Evolutionary conservation across 345 rosid species (phyloP).

Genomic region (Dipteronia sinensis): DNA sequence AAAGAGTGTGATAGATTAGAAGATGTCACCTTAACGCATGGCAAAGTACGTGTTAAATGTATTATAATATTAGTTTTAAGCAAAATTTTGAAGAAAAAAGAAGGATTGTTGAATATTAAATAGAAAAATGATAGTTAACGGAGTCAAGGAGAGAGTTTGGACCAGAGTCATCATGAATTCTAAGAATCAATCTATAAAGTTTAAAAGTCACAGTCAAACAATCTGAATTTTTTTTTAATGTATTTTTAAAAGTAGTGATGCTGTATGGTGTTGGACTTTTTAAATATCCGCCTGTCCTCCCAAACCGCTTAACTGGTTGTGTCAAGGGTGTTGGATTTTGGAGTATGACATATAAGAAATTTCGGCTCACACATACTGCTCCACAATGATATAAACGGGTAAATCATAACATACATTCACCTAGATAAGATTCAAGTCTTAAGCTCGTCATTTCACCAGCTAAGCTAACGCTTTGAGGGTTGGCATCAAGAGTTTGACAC

Average conservation of each 20-base stretch:
- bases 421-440: too few species aligned
- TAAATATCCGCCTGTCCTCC: too few species aligned
- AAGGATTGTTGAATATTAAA: not conserved
- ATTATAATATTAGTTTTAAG: not conserved
- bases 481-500: too few species aligned
- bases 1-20: constrained; percentile 25
- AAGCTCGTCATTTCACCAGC: too few species aligned
- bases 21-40: constrained; percentile 42
- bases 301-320: too few species aligned
- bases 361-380: too few species aligned
- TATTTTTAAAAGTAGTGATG: not conserved
- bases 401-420: too few species aligned
- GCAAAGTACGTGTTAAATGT: constrained; percentile 22
- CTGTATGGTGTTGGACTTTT: too few species aligned
- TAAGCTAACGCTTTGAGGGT: too few species aligned
- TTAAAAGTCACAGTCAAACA: constrained; percentile 25
- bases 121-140: not conserved
- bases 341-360: too few species aligned
- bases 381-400: too few species aligned
- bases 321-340: too few species aligned
- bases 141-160: constrained; percentile 30
- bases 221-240: not conserved
- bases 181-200: not conserved
- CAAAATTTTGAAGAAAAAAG: not conserved
- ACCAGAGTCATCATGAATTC: constrained; percentile 22